These are phyloP conservation scores for Blepharisma undulans DNA, from an alignment of 169 alveolate genomes.

Conservation along the genomic window DNA sequence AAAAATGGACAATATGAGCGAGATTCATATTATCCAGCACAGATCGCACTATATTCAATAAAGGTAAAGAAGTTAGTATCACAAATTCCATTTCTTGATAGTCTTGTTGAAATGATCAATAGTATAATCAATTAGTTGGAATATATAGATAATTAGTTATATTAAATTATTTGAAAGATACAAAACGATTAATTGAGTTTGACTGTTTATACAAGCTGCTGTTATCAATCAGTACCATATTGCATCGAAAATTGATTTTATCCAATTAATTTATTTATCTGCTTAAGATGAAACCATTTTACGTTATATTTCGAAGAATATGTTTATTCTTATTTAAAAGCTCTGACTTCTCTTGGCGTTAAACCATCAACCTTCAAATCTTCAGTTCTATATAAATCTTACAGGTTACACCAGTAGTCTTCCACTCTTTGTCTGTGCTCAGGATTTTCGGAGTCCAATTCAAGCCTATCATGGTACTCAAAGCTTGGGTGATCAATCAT, in stretches of 20 bases:
- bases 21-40: conserved; percentile 1
- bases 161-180: too few relatives aligned
- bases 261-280: too few relatives aligned
- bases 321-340: conserved; percentile 77
- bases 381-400: conserved; percentile 55
- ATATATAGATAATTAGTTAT: neutral
- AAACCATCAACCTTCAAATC: conserved; percentile 74
- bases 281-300: too few relatives aligned
- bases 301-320: neutral
- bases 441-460: neutral
- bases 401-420: conserved; percentile 47
- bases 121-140: neutral
- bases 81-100: neutral
- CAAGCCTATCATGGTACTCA: conserved; percentile 87
- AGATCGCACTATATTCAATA: neutral
- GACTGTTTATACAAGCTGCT: too few relatives aligned
- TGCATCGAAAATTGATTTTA: too few relatives aligned
- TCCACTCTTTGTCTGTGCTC: neutral
- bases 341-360: conserved; percentile 83
- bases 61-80: neutral
- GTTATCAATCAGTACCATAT: too few relatives aligned
- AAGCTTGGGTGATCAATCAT: conserved; percentile 95
- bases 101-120: neutral
- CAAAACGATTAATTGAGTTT: too few relatives aligned
- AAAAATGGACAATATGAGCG: neutral